Evolutionary conservation across 2,329 filamentous ascomycete species (phyloP).

Genomic region (Colletotrichum tropicicola): DNA sequence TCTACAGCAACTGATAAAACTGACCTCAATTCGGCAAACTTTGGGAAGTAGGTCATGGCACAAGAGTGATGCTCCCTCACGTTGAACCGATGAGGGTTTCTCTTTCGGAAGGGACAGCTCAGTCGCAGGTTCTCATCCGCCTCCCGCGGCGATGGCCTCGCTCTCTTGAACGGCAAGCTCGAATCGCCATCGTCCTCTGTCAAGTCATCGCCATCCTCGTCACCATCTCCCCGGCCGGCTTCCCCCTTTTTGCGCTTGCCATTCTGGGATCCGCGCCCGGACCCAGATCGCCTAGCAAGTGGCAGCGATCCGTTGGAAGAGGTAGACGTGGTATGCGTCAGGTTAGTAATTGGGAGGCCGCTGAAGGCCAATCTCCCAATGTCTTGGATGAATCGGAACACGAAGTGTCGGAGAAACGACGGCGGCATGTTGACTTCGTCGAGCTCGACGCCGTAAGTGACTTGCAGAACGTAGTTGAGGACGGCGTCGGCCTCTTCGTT

Average conservation of each 20-base stretch:
- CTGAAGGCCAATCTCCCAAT: conserved; percentile 40
- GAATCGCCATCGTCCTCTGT: conserved; percentile 43
- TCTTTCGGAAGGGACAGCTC: conserved; percentile 54
- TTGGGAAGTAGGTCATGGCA: conserved; percentile 52
- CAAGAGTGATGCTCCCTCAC: conserved; percentile 55
- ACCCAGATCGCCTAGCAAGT: conserved; percentile 1
- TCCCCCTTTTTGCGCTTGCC: conserved; percentile 47
- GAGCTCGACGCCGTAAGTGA: conserved; percentile 48
- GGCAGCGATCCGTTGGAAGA: conserved; percentile 36
- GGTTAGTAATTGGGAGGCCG: conserved; percentile 33
- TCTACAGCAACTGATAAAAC: not conserved
- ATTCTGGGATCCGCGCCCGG: conserved; percentile 15
- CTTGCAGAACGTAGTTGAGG: conserved; percentile 46
- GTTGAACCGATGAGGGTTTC: conserved; percentile 55
- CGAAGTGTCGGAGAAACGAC: conserved; percentile 39
- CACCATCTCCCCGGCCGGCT: conserved; percentile 29
- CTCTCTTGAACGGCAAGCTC: conserved; percentile 39
- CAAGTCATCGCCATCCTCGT: conserved; percentile 44
- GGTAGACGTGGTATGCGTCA: conserved; percentile 40
- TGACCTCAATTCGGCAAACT: conserved; percentile 50
- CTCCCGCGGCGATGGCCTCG: conserved; percentile 41
- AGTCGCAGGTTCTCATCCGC: conserved; percentile 47
- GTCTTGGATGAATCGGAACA: conserved; percentile 43
- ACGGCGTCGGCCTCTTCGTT: conserved; percentile 44
- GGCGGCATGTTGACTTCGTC: conserved; percentile 40